Evolutionary conservation across 805 yeast genomes (phyloP), one percentile per base, ranked within the genome.

Genomic region (Cyberlindnera subsufficiens): DNA sequence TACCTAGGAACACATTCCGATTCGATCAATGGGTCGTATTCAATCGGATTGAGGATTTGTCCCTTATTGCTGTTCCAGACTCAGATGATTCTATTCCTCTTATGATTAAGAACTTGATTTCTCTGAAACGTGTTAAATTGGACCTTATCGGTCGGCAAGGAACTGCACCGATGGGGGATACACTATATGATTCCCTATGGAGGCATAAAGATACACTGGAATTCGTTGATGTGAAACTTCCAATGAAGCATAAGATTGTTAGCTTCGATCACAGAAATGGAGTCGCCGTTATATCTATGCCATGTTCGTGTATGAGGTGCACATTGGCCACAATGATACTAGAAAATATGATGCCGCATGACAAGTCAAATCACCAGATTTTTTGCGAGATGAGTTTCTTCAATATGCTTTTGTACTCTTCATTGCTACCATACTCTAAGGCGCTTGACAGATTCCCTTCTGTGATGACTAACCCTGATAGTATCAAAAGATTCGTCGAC

Each of bases 401-500:
- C 15, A 20, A 22, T 22, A n/a, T 14, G 9, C 16, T 35, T 25
- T 13, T 9, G 8, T 17, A 15, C 13, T 20, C 38, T 11, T 35
- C 31, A 22, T 13, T 69, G 20, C 50, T 65, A 32, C 74, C 74
- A 3, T 69, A 69, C 42, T 67, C 73, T 1, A 68, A 68, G 42
- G 72, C 73, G 1, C 65, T 68, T 37, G 74, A 68, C 47, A 54
- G 52, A 36, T 68, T 64, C 46, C 74, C 74, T 20, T 59, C 69
- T 34, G 72, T 69, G 4, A 58, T 67, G 38, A 69, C 74, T 0
- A 69, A 66, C 22, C 64, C 69, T 14, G 68, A 66, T 60, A 61
- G 58, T 43, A 44, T 67, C 32, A 53, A 59, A 45, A 52, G 43
- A 47, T 65, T 56, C 58, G 53, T 42, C 37, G 39, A 29, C 37